Base-by-base conservation (phyloP, 345 rosid genomes). In the Rhizophora apiculata region DNA sequence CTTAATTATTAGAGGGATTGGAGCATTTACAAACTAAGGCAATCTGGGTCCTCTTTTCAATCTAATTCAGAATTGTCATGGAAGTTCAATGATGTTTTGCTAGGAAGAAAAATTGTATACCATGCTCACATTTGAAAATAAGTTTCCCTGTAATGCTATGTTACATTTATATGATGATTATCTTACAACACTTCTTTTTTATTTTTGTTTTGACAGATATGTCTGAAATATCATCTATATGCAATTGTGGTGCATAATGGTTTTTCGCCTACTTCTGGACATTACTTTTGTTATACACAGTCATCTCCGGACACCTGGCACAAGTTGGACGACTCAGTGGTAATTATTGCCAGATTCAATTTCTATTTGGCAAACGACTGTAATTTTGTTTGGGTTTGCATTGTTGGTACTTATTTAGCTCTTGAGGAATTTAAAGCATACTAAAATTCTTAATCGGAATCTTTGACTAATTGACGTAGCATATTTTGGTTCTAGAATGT, bases 221-320 rank as follows among this genome's bases (percentile, higher is more conserved):
- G 60, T 37, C 68, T 80, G 72, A 92, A 82, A 73, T 90, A 92
- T 81, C 79, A 78, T 39, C 85, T 92, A 2, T 90, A 90, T 72
- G 98, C 87, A 34, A 26, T 90, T 79, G 95, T 92, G 76, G 92
- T 87, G 79, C 98, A 92, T 74, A 59, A 73, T 4, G 98, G 98
- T 39, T 62, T 26, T 21, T 69, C 77, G 20, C 77, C 87, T 56
- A 85, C 82, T 67, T 83, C 80, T 56, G 98, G 98, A 55, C 98
- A 90, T 75, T 92, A 92, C 86, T 70, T 75, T 26, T 83, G 85
- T 69, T 90, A 83, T 62, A 75, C 90, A 73, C 78, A 87, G 66
- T 88, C 96, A 39, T 84, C 91, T 48, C 91, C 92, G 52, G 81
- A 72, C 58, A 83, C 68, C 63, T 92, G 98, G 98, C 89, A 88